Evolutionary conservation across 805 yeast species (phyloP).

Genomic region (Saccharomycopsis fermentans): DNA sequence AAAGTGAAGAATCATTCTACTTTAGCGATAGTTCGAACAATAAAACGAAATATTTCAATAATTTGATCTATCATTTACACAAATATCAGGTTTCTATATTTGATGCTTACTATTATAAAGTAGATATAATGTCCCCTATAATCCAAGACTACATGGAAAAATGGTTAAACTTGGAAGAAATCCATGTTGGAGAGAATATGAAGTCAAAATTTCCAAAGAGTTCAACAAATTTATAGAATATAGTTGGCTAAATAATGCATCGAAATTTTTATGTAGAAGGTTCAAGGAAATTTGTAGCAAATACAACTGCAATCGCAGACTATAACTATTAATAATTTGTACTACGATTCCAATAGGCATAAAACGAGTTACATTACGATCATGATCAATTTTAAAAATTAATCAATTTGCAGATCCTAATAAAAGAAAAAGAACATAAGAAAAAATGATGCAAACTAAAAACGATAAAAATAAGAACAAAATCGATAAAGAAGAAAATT

Average conservation of each 20-base stretch:
- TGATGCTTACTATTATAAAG: slow-evolving; percentile 8
- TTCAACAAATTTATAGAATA: background rate
- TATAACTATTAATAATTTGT: too few relatives aligned
- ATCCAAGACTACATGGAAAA: background rate
- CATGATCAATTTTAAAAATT: too few relatives aligned
- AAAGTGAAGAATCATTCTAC: slow-evolving; percentile 2
- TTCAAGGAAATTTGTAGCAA: too few relatives aligned
- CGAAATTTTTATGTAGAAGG: too few relatives aligned
- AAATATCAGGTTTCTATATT: slow-evolving; percentile 11
- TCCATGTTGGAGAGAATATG: background rate
- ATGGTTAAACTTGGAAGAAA: background rate
- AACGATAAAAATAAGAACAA: too few relatives aligned
- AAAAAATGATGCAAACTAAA: too few relatives aligned
- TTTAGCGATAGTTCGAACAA: slow-evolving; percentile 4
- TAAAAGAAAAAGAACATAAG: too few relatives aligned
- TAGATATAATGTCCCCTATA: slow-evolving; percentile 1
- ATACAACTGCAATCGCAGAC: too few relatives aligned
- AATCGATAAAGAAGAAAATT: too few relatives aligned
- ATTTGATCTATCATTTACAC: slow-evolving; percentile 15
- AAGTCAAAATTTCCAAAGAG: background rate
- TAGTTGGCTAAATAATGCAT: background rate
- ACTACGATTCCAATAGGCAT: too few relatives aligned
- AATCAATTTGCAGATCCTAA: too few relatives aligned
- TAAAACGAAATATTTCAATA: slow-evolving; percentile 13
- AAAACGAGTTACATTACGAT: too few relatives aligned